Evolutionary conservation across 352 stramenopile species (phyloP).

Genomic region (Phytophthora tentaculata): DNA sequence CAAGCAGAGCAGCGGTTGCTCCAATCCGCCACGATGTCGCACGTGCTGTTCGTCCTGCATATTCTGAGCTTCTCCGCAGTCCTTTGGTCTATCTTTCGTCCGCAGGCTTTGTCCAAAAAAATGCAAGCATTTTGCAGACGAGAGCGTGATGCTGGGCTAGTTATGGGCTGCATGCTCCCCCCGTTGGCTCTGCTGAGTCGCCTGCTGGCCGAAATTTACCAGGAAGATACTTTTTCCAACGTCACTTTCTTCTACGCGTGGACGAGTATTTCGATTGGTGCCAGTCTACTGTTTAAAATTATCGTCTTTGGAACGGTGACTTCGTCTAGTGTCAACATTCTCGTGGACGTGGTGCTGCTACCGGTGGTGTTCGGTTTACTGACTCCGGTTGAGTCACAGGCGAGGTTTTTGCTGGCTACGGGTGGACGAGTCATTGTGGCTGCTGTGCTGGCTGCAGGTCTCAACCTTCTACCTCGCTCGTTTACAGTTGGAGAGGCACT

Average conservation of each 20-base stretch:
- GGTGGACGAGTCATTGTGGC: conserved; percentile 42
- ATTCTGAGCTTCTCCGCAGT: conserved; percentile 34
- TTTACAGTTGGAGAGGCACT: conserved; percentile 81
- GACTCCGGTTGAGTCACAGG: conserved; percentile 41
- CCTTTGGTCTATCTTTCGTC: conserved; percentile 33
- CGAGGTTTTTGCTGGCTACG: conserved; percentile 45
- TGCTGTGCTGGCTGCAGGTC: conserved; percentile 45
- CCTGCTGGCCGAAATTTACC: conserved; percentile 46
- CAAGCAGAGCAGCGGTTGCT: conserved; percentile 41
- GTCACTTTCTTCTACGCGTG: conserved; percentile 67
- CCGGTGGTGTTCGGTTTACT: conserved; percentile 34
- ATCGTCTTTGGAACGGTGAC: conserved; percentile 42
- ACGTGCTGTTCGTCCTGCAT: conserved; percentile 39
- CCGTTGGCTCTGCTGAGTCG: conserved; percentile 68
- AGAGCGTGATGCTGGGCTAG: conserved; percentile 63
- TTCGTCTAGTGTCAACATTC: conserved; percentile 38
- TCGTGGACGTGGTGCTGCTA: conserved; percentile 53
- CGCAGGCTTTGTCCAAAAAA: conserved; percentile 20
- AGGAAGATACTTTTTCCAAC: conserved; percentile 30
- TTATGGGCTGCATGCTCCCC: conserved; percentile 63
- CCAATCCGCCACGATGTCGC: conserved; percentile 33
- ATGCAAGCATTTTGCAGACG: conserved; percentile 43
- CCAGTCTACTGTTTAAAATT: conserved; percentile 56
- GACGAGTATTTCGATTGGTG: conserved; percentile 54
- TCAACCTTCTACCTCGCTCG: conserved; percentile 56